These are phyloP conservation scores for Ceriops tagal DNA, from an alignment of 345 rosid genomes.

Conservation along the genomic window DNA sequence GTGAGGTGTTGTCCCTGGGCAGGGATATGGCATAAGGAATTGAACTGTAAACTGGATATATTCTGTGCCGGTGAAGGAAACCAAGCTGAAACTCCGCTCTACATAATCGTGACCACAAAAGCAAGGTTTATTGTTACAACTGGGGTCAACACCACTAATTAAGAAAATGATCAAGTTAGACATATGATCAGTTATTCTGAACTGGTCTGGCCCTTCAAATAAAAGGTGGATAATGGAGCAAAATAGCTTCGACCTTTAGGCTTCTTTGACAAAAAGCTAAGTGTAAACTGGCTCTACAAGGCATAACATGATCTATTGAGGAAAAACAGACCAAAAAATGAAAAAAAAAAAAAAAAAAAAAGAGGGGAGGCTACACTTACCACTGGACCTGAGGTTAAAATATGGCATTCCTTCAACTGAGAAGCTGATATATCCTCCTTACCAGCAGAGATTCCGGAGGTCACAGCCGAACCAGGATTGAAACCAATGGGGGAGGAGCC, in stretches of 20 bases:
- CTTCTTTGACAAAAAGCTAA: too few relatives aligned
- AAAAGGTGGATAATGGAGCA: too few relatives aligned
- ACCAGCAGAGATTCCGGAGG: slow-evolving; percentile 40
- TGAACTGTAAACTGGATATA: slow-evolving; percentile 55
- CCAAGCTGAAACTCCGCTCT: slow-evolving; percentile 70
- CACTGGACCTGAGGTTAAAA: slow-evolving; percentile 46
- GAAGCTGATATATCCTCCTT: slow-evolving; percentile 52
- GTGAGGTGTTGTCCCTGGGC: slow-evolving; percentile 64
- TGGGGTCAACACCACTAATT: not conserved
- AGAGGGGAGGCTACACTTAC: slow-evolving; percentile 36
- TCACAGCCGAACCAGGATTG: slow-evolving; percentile 45
- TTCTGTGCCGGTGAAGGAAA: slow-evolving; percentile 47
- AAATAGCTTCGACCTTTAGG: too few relatives aligned
- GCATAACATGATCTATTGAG: not conserved
- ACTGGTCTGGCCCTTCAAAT: too few relatives aligned
- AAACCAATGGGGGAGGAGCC: slow-evolving; percentile 32
- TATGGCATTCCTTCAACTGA: slow-evolving; percentile 55
- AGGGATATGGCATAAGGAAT: slow-evolving; percentile 50
- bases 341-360: not conserved
- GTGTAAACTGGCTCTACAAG: too few relatives aligned
- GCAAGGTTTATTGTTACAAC: not conserved
- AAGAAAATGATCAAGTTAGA: too few relatives aligned
- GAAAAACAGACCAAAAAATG: not conserved
- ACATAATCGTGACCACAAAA: slow-evolving; percentile 9
- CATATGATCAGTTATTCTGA: too few relatives aligned